Base-by-base conservation (phyloP, 306 rosid genomes). In the Cicer cuneatum region DNA sequence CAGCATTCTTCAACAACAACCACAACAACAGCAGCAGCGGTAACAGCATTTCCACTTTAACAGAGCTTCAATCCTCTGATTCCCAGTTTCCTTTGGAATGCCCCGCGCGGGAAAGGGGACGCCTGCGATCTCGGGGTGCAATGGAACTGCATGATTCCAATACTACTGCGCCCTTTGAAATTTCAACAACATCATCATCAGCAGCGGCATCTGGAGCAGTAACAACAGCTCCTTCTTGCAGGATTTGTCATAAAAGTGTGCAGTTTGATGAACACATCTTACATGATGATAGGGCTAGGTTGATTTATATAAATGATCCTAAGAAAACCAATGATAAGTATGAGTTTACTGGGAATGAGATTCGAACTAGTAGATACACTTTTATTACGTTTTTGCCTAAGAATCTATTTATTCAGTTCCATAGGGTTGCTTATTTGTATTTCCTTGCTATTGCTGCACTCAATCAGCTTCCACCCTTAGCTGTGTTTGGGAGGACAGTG, bases 401-500 rank as follows among this genome's bases (percentile, higher is more conserved):
- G 87, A 95, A 95, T 81, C 73, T 95, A 12, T 95, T 95, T 69
- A 90, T 90, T 75, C 99, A 95, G 84, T 95, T 95, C 49, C 99
- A 95, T 45, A 80, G 99, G 21, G 96, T 95, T 58, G 99, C 99
- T 49, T 95, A 95, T 75, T 72, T 95, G 75, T 95, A 95, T 76
- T 95, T 95, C 81, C 93, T 95, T 18, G 98, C 91, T 12, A 95
- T 95, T 72, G 99, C 98, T 10, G 92, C 89, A 46, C 97, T 95
- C 10, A 92, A 95, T 78, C 99, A 95, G 96, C 99, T 95, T 76
- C 99, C 99, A 11, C 99, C 96, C 0, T 69, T 95, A 66, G 99
- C 98, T 5, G 99, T 95, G 12, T 95, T 95, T 81, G 99, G 98
- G 62, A 85, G 99, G 80, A 91, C 96, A 0, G 99, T 86, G 51